Base-by-base conservation (phyloP, 2,329 filamentous ascomycete species). In the Annulohypoxylon truncatum region DNA sequence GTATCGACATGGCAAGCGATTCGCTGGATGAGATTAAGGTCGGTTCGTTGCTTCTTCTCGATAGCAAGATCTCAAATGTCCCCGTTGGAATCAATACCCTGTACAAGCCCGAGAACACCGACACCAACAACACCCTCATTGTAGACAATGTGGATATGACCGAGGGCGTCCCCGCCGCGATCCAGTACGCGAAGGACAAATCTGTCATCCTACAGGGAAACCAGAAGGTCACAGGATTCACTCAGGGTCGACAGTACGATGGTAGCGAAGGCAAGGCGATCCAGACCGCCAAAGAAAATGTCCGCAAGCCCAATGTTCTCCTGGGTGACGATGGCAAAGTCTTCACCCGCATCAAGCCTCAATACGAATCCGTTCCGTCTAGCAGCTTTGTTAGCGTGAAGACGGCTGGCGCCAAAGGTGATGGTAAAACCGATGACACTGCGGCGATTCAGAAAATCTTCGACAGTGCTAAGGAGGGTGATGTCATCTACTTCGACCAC, bases 141-240 rank as follows among this genome's bases (percentile, higher is more conserved):
- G 79, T 98, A 9, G 92, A 97, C 81, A 97, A 97, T 72, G 92
- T 96, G 31, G 93, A 97, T 80, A 93, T 97, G 80, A 81, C 79
- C 70, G 82, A 83, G 50, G 89, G 88, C 58, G 88, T 92, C 57
- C 83, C 85, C 5, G 84, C 87, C 22, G 93, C 92, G 29, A 87
- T 98, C 57, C 78, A 84, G 68, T 85, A 86, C 71, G 78, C 82
- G 18, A 83, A 81, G 67, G 89, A 88, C 47, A 82, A 85, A 44
- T 78, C 81, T 3, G 82, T 82, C 1, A 82, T 97, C 46, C 85
- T 97, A 28, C 80, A 83, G 1, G 93, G 93, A 64, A 91, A 91
- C 73, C 82, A 85, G 48, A 86, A 89, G 68, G 84, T 97, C 63
- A 77, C 82, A 2, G 89, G 89, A 4, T 99, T 91, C 87, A 84